Evolutionary conservation across 2,329 filamentous ascomycete genomes (phyloP), one percentile per base, ranked within the genome.

Genomic region (Talaromyces piceae): DNA sequence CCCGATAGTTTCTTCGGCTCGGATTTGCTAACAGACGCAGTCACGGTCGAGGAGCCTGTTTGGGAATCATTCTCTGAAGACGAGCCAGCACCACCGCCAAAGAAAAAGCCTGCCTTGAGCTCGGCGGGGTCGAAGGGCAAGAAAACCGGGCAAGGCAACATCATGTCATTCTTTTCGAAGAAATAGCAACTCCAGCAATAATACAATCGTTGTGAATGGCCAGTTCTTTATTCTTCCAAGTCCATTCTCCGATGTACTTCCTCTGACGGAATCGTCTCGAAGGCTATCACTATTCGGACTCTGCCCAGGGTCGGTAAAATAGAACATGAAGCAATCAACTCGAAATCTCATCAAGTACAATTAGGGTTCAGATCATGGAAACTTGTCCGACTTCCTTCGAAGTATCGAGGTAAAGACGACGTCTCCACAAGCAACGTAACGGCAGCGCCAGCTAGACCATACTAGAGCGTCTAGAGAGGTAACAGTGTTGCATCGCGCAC

Each of bases 21-120:
- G n/a, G n/a, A n/a, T 57, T 59, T 43, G 28, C 39, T 45, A 50
- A 53, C 20, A 5, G 41, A 26, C 20, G 28, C 30, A 93, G 91
- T 95, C 27, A 95, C 90, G 2, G 86, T 85, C 58, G 87, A 94
- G 68, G 89, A 95, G 63, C 72, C 80, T 0, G 85, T 78, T 0
- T 96, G 91, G 91, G 91, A 96, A 67, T 91, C 87, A 0, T 95
- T 94, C 72, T 95, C 89, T 0, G 91, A 96, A 65, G 90, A 95
- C 57, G 90, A 95, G 58, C 80, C 83, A 20, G 66, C 65, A 49
- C 73, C 72, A 1, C 69, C 73, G 5, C 66, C 72, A 20, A 75
- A 77, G 11, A 73, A 77, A 53, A 72, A 73, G 20, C 66, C 71
- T 5, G 64, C 67, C 64, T 43, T 81, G 78, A 59, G 52, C 56